Evolutionary conservation across 169 alveolate species (phyloP).

Genomic region (Plasmodium gonderi): DNA sequence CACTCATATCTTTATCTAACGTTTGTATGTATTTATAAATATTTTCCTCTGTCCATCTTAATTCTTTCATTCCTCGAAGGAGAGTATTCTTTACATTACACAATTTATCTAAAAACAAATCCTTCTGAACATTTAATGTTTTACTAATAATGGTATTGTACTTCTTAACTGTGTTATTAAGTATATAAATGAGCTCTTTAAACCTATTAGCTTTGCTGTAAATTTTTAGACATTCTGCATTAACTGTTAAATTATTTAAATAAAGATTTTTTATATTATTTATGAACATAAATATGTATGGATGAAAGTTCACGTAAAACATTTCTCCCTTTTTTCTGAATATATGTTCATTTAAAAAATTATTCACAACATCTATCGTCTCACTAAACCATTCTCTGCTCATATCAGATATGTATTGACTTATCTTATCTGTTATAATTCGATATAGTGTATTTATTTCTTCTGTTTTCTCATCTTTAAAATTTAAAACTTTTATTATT

Average conservation of each 20-base stretch:
- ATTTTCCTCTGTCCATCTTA: conserved; percentile 51
- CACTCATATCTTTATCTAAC: conserved; percentile 68
- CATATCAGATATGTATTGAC: conserved; percentile 33
- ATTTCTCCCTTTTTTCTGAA: conserved; percentile 17
- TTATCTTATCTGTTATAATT: conserved; percentile 41
- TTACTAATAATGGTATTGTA: conserved; percentile 20
- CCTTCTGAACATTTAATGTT: conserved; percentile 57
- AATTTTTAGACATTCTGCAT: conserved; percentile 49
- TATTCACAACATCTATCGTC: conserved; percentile 59
- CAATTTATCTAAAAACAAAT: conserved; percentile 40
- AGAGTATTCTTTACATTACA: conserved; percentile 4
- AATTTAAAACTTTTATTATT: conserved; percentile 27
- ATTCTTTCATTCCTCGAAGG: conserved; percentile 32
- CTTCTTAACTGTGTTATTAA: conserved; percentile 40
- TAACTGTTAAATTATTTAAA: conserved; percentile 43
- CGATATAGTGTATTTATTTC: conserved; percentile 22
- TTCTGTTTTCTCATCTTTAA: conserved; percentile 50
- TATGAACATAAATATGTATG: conserved; percentile 58
- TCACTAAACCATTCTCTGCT: conserved; percentile 69
- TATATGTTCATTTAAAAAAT: conserved; percentile 54
- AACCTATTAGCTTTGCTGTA: conserved; percentile 52
- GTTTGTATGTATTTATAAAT: conserved; percentile 37
- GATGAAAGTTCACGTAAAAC: conserved; percentile 71
- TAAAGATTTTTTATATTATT: conserved; percentile 40
- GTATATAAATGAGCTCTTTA: conserved; percentile 35